Conservation (phyloP, 2,329 filamentous ascomycete species). For the Trichoderma sp. region DNA sequence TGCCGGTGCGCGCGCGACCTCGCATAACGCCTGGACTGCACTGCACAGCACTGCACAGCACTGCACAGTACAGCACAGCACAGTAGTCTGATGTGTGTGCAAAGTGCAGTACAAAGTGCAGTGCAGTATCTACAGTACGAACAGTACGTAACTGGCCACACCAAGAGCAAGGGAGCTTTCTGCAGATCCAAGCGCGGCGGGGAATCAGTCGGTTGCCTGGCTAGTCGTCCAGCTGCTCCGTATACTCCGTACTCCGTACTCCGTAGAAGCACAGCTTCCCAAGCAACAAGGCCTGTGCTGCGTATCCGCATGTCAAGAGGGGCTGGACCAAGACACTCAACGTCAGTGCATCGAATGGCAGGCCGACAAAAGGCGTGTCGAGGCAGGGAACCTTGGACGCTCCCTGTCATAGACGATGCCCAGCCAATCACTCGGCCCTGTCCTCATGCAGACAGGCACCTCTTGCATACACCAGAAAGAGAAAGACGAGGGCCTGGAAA, state of each 20-base stretch:
- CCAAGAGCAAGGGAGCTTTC: slow-evolving; percentile 1
- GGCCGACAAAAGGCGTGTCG: neutral
- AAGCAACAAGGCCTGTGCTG: neutral
- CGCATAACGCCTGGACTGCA: too few species aligned
- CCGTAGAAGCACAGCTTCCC: neutral
- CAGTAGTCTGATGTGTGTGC: too few species aligned
- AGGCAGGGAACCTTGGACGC: neutral
- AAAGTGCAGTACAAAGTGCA: too few species aligned
- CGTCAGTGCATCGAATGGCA: neutral
- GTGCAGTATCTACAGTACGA: too few species aligned
- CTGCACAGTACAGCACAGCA: too few species aligned
- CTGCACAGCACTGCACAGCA: too few species aligned
- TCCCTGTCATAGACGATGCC: neutral
- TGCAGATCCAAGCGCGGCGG: slow-evolving; percentile 19
- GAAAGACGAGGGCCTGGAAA: slow-evolving; percentile 1
- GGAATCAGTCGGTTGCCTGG: slow-evolving; percentile 7
- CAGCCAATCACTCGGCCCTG: neutral
- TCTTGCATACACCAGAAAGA: slow-evolving; percentile 11
- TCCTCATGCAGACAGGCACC: neutral
- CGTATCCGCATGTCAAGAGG: slow-evolving; percentile 9
- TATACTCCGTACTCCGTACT: too few species aligned
- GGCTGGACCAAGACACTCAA: neutral
- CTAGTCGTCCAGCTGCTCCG: neutral
- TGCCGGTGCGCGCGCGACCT: slow-evolving; percentile 10
- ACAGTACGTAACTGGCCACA: neutral